Evolutionary conservation across 441 rosid species (phyloP).

Genomic region (Viola pubescens): DNA sequence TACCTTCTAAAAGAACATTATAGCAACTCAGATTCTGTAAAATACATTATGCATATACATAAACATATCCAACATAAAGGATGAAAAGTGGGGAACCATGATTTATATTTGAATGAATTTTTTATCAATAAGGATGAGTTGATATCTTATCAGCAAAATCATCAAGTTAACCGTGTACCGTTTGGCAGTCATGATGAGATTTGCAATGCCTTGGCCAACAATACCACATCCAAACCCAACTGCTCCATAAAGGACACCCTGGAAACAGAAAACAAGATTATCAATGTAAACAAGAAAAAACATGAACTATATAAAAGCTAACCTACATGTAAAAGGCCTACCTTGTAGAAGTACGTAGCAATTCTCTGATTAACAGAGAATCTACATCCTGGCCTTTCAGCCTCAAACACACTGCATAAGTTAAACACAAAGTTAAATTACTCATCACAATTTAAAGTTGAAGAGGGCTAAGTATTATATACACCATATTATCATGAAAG

Average conservation of each 20-base stretch:
- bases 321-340: constrained; percentile 7
- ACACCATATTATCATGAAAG: no score
- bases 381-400: constrained; percentile 87
- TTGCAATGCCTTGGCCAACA: constrained; percentile 88
- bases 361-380: constrained; percentile 66
- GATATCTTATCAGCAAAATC: no score
- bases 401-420: constrained; percentile 75
- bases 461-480: no score
- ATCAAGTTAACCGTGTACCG: constrained; percentile 30
- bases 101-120: no score
- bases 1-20: no score
- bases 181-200: constrained; percentile 81
- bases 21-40: no score
- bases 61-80: no score
- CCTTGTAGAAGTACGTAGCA: constrained; percentile 89
- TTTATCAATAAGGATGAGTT: no score
- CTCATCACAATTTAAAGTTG: background rate
- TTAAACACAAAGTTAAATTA: constrained; percentile 1
- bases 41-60: no score
- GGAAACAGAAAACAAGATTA: constrained; percentile 12
- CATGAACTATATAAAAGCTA: background rate
- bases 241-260: constrained; percentile 83
- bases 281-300: background rate
- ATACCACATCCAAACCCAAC: constrained; percentile 86
- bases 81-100: no score